These are phyloP conservation scores for Phialophora expanda DNA, from an alignment of 2,329 filamentous ascomycete species.

Conservation along the genomic window DNA sequence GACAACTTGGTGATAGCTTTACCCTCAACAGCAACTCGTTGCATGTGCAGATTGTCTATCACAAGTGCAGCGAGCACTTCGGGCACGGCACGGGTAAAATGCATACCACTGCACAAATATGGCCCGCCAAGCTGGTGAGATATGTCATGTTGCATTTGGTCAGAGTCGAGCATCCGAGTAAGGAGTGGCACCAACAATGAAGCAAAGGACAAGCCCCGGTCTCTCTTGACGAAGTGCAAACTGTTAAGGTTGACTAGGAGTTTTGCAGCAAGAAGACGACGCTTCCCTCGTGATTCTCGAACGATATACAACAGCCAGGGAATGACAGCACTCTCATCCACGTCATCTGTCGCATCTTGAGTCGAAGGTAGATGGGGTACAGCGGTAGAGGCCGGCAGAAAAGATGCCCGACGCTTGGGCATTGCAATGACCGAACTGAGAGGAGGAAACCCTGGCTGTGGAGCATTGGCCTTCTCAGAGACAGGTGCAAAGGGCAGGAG, in stretches of 20 bases:
- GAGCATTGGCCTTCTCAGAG: conserved; percentile 43
- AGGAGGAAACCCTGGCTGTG: conserved; percentile 60
- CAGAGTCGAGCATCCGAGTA: conserved; percentile 63
- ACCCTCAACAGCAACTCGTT: conserved; percentile 79
- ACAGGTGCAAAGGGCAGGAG: conserved; percentile 62
- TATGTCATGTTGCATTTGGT: conserved; percentile 48
- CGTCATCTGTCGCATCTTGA: conserved; percentile 56
- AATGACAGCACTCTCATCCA: conserved; percentile 72
- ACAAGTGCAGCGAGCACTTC: conserved; percentile 78
- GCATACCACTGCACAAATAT: conserved; percentile 41
- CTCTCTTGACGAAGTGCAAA: conserved; percentile 67
- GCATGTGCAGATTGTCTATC: conserved; percentile 76
- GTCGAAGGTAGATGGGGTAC: conserved; percentile 40
- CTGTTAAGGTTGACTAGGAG: conserved; percentile 73
- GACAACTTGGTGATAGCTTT: conserved; percentile 66
- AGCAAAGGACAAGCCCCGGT: conserved; percentile 68
- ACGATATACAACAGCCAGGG: conserved; percentile 73
- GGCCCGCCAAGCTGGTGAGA: conserved; percentile 38
- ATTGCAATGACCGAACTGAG: conserved; percentile 52
- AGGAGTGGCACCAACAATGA: conserved; percentile 73
- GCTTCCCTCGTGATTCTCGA: conserved; percentile 62
- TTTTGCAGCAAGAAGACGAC: conserved; percentile 70
- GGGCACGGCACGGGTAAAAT: conserved; percentile 64
- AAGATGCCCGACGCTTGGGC: conserved; percentile 46
- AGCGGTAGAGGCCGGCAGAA: conserved; percentile 43